Percentiles rank a stretch among this genome's conserved stretches.
phyloP scores from a whole-genome alignment of 2,329 filamentous ascomycete species.

The Cordyceps militaris region DNA sequence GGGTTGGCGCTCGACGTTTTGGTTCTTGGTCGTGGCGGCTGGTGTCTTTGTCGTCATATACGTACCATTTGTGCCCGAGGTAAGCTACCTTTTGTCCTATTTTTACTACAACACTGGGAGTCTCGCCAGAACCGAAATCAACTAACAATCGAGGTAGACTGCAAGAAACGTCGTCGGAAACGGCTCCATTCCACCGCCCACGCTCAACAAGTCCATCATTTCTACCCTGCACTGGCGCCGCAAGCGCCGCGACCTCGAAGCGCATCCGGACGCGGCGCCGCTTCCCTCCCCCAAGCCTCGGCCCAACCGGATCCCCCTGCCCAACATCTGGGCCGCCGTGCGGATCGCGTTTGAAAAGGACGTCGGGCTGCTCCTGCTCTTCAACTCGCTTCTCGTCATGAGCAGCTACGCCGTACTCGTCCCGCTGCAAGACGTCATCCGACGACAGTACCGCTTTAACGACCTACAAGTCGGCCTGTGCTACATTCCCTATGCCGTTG shows the following conservation, averaged over 20 bases:
- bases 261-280: slow-evolving; percentile 17
- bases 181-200: slow-evolving; percentile 33
- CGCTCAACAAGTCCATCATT: slow-evolving; percentile 18
- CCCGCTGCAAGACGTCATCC: slow-evolving; percentile 27
- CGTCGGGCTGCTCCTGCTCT: slow-evolving; percentile 26
- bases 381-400: slow-evolving; percentile 30
- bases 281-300: slow-evolving; percentile 11
- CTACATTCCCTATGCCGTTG: slow-evolving; percentile 32
- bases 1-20: slow-evolving; percentile 49
- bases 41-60: slow-evolving; percentile 33
- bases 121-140: neutral
- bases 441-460: slow-evolving; percentile 26
- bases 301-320: slow-evolving; percentile 19
- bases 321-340: slow-evolving; percentile 26
- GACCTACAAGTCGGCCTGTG: slow-evolving; percentile 35
- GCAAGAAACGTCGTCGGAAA: slow-evolving; percentile 39
- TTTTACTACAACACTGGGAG: neutral
- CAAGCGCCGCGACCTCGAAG: slow-evolving; percentile 15
- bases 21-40: slow-evolving; percentile 43
- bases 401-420: slow-evolving; percentile 27
- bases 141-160: slow-evolving; percentile 20
- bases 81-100: slow-evolving; percentile 7
- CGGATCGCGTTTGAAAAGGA: slow-evolving; percentile 29
- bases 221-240: slow-evolving; percentile 13
- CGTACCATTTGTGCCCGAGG: slow-evolving; percentile 30